These are phyloP conservation scores for Penstemon barbatus DNA, from an alignment of 257 asterid species.

Conservation along the genomic window DNA sequence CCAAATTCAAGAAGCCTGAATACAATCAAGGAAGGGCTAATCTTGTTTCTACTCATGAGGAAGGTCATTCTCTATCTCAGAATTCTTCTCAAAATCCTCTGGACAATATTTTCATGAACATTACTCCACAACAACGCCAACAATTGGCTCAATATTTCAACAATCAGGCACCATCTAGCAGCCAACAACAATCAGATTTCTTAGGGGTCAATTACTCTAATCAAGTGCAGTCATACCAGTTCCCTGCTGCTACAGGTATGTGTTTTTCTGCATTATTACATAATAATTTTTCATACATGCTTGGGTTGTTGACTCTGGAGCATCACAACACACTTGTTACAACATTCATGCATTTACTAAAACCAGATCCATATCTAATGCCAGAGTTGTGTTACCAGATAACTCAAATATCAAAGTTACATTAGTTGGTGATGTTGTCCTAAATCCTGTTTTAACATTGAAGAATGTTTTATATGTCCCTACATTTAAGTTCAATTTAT, in stretches of 20 bases:
- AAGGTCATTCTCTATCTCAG: not conserved
- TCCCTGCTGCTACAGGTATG: not conserved
- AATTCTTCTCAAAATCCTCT: no score
- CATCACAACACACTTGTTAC: not conserved
- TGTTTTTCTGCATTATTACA: not conserved
- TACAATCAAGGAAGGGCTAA: rapidly evolving
- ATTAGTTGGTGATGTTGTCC: not conserved
- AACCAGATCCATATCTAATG: not conserved
- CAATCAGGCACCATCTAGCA: no score
- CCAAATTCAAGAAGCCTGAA: no score
- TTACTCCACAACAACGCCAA: no score
- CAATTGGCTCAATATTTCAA: no score
- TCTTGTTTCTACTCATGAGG: no score
- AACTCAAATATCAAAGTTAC: not conserved
- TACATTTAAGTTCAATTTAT: not conserved
- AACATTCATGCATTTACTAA: rapidly evolving
- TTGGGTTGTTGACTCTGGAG: not conserved
- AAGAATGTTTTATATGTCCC: not conserved
- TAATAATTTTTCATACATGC: no score
- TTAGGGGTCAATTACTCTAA: no score
- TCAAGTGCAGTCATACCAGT: no score
- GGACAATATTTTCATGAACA: no score
- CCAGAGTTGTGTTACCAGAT: not conserved
- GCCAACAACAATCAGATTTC: no score
- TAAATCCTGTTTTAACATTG: rapidly evolving